phyloP scores from a whole-genome alignment of 169 alveolate genomes.

The Ichthyophthirius multifiliis region DNA sequence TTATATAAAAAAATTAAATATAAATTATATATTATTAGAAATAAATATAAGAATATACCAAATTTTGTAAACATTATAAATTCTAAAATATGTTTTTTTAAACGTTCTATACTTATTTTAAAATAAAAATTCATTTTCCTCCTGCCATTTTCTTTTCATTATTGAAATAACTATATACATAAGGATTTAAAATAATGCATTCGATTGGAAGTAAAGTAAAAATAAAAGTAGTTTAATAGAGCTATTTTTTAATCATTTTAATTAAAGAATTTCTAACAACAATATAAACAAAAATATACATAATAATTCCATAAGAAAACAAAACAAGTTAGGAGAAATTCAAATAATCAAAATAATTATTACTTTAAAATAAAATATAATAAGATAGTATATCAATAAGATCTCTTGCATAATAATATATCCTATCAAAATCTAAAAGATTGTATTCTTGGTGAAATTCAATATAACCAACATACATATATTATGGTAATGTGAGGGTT shows the following conservation, averaged over 20 bases:
- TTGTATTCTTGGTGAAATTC: no score
- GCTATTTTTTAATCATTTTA: background rate
- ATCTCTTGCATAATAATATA: background rate
- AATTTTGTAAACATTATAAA: no score
- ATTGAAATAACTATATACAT: background rate
- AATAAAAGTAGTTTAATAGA: background rate
- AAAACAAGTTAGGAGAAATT: background rate
- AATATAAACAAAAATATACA: background rate
- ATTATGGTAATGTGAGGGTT: no score
- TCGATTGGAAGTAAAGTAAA: background rate
- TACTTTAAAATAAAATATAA: background rate
- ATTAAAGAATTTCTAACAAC: background rate
- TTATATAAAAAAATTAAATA: no score
- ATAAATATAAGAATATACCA: no score
- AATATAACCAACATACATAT: no score
- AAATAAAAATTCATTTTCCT: background rate
- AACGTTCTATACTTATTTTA: no score
- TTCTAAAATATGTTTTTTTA: no score
- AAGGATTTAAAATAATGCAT: background rate
- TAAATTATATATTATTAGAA: no score
- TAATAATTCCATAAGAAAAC: background rate
- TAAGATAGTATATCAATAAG: background rate
- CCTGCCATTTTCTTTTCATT: background rate
- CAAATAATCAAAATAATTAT: background rate
- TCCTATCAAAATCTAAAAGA: background rate